phyloP scores from a whole-genome alignment of 352 stramenopile species.

The Pythium scleroteichum region DNA sequence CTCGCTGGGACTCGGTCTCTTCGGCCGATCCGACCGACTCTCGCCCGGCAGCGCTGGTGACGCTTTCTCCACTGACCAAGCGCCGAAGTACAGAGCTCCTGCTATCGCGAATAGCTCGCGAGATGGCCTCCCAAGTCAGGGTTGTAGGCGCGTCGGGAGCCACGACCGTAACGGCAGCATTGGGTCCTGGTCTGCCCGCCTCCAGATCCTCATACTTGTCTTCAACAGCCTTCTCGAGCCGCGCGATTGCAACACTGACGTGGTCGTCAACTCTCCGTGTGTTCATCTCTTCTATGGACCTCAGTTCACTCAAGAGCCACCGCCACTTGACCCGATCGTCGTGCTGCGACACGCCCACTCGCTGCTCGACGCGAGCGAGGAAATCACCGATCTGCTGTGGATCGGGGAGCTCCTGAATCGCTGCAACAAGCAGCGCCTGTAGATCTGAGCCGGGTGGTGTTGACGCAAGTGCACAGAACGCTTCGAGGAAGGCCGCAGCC shows the following conservation, averaged over 20 bases:
- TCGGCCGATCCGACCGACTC: conserved; percentile 1
- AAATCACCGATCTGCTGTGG: conserved; percentile 1
- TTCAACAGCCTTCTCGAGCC: conserved; percentile 7
- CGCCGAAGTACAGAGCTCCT: not conserved
- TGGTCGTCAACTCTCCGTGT: conserved; percentile 12
- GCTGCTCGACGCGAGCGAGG: not conserved
- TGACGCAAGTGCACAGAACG: not conserved
- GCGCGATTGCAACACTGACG: conserved; percentile 1
- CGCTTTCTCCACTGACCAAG: not conserved
- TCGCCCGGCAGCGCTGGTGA: not conserved
- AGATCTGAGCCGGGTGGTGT: not conserved
- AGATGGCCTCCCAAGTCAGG: not conserved
- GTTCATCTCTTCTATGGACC: conserved; percentile 17
- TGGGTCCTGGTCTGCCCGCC: not conserved
- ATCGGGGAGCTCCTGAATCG: conserved; percentile 4
- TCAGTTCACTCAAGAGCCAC: conserved; percentile 19
- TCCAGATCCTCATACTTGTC: not conserved
- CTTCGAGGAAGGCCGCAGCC: conserved; percentile 14
- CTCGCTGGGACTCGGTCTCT: not conserved
- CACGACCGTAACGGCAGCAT: not conserved
- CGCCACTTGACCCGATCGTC: conserved; percentile 6
- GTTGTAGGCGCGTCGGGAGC: not conserved
- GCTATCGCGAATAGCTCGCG: not conserved
- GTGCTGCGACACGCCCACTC: not conserved
- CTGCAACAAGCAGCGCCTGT: conserved; percentile 9